Base-by-base conservation (phyloP, 2,329 filamentous ascomycete genomes). In the Venturiaceae sp. region DNA sequence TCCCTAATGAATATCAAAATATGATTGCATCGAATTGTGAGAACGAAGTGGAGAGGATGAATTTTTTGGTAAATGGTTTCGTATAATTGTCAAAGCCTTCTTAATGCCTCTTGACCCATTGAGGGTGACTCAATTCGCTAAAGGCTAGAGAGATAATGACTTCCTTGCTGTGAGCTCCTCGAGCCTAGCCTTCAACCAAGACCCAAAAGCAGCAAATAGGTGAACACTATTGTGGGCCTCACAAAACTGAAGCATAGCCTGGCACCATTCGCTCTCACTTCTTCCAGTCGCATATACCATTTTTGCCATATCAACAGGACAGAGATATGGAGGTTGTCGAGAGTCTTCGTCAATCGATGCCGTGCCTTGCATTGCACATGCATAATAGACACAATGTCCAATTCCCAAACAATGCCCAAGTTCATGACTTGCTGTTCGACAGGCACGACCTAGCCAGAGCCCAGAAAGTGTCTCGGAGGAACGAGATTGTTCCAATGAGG, bases 371-470 rank as follows among this genome's bases (percentile, higher is more conserved):
- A 86, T 85, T 2, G 77, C 74, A 63, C 83, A 87, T 0, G 83
- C 82, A 63, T 83, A 85, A 64, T 83, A 86, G 0, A 80, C 71
- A 65, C 86, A 89, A 66, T 89, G 85, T 7, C 69, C 84, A 14
- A 89, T 58, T n/a, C 81, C 83, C 37, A 89, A 78, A 64, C 84
- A 88, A 66, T 88, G 86, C 0, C 83, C 82, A 0, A 88, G 69
- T 64, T 89, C 85, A 65, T 88, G 86, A 1, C 77, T 77, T 1
- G 79, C 80, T 0, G 85, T 86, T 54, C 78, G 79, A 56, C 75
- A 82, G 2, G 82, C 67, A 11, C 80, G 75, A 9, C 76, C 76
- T 14, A 87, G 76, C 83, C 84, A 88, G 1, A 85, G 65, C 0
- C 69, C 75, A 0, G 68, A 64, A 0, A 72, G 60, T 1, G 70